These are phyloP conservation scores for Brassica nigra DNA, from an alignment of 345 rosid species.

Conservation along the genomic window DNA sequence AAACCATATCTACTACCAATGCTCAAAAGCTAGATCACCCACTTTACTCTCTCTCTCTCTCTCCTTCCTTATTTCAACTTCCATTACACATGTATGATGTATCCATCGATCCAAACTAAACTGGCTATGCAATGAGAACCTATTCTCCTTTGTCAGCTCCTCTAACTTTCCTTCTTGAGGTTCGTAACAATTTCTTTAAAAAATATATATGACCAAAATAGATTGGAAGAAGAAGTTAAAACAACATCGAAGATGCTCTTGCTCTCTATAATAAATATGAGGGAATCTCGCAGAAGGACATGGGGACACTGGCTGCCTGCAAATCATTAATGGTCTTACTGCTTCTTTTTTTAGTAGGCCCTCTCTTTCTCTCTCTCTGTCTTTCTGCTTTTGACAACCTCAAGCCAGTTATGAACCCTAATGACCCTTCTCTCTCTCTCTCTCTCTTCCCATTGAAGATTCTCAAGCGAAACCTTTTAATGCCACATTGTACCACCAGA, in stretches of 20 bases:
- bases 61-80: neutral
- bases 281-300: conserved; percentile 41
- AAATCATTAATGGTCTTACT: conserved; percentile 34
- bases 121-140: conserved; percentile 41
- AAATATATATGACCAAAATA: neutral
- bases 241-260: conserved; percentile 41
- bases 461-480: conserved; percentile 15
- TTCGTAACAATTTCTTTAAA: neutral
- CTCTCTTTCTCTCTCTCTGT: conserved; percentile 25
- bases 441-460: conserved; percentile 12
- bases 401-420: conserved; percentile 35
- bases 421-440: neutral
- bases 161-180: conserved; percentile 27
- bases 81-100: conserved; percentile 7
- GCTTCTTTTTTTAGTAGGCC: neutral
- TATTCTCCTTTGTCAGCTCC: conserved; percentile 32
- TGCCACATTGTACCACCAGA: conserved; percentile 31
- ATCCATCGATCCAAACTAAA: conserved; percentile 32
- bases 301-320: conserved; percentile 43
- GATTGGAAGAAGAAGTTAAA: conserved; percentile 26
- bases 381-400: conserved; percentile 29
- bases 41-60: conserved; percentile 48
- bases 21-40: conserved; percentile 68
- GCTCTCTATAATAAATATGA: conserved; percentile 38
- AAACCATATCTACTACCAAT: conserved; percentile 74